Evolutionary conservation across 2,329 filamentous ascomycete genomes (phyloP).

Genomic region (Diplodia seriata): DNA sequence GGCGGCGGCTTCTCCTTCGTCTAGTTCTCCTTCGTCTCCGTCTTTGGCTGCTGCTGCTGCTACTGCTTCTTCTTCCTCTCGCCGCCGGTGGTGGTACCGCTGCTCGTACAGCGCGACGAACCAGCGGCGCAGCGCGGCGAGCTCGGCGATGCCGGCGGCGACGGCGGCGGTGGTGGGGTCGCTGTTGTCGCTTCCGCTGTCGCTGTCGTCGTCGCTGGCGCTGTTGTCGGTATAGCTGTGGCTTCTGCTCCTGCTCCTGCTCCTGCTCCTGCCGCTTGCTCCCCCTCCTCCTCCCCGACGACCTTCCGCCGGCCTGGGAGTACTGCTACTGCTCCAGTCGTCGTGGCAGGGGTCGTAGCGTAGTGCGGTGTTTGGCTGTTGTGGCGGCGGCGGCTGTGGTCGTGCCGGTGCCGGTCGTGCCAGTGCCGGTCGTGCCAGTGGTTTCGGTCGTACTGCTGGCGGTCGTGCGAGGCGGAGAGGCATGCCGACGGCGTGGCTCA

Average conservation of each 20-base stretch:
- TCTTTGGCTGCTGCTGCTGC: no score
- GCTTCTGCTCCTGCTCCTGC: not conserved
- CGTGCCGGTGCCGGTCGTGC: no score
- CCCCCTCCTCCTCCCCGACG: no score
- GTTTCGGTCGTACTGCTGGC: not conserved
- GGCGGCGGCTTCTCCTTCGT: not conserved
- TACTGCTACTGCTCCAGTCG: not conserved
- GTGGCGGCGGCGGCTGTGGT: no score
- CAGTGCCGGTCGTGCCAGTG: no score
- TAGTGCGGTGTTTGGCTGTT: not conserved
- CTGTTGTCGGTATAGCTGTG: no score
- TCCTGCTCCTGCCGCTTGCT: no score
- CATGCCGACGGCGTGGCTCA: not conserved
- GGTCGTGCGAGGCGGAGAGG: not conserved
- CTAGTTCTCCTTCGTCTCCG: not conserved
- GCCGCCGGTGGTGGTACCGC: not conserved
- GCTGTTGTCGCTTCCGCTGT: no score
- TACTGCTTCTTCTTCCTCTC: no score
- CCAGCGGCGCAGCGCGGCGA: not conserved
- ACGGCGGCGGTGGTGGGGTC: not conserved
- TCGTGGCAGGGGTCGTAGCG: not conserved
- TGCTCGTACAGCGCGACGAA: not conserved
- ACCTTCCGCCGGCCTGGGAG: no score
- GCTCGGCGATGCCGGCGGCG: not conserved
- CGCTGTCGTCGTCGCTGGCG: no score